phyloP scores from a whole-genome alignment of 768 basidiomycete genomes.

The Russula compacta region DNA sequence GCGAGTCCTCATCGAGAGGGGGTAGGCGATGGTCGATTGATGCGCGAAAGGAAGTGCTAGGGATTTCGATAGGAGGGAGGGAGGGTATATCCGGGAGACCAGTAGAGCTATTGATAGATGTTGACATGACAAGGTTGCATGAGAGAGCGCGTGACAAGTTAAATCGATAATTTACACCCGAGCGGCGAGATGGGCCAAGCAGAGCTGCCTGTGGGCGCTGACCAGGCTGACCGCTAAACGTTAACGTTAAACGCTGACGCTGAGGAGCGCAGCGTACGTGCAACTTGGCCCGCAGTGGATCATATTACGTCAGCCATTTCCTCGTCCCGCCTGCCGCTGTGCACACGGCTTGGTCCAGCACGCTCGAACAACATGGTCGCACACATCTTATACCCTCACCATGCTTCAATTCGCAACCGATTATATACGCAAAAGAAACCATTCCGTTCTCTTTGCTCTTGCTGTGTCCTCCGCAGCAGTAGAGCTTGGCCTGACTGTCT shows the following conservation, averaged over 20 bases:
- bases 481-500: conserved; percentile 67
- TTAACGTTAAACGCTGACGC: too few species aligned
- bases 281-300: background rate
- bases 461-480: conserved; percentile 61
- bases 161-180: conserved; percentile 1
- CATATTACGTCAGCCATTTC: conserved; percentile 9
- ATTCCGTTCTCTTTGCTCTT: conserved; percentile 34
- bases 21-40: conserved; percentile 25
- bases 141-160: conserved; percentile 5
- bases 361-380: background rate
- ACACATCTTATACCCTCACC: background rate
- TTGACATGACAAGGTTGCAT: conserved; percentile 20
- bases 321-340: background rate
- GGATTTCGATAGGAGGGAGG: conserved; percentile 39
- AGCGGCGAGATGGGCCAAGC: background rate
- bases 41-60: conserved; percentile 25
- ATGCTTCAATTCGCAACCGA: background rate
- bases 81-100: conserved; percentile 32
- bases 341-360: background rate
- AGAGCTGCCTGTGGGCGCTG: background rate
- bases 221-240: background rate
- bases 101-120: conserved; percentile 23
- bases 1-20: conserved; percentile 32
- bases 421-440: conserved; percentile 13
- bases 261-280: too few species aligned